Evolutionary conservation across 352 stramenopile species (phyloP), one percentile per base, ranked within the genome.

Genomic region (Phytophthora europaea): DNA sequence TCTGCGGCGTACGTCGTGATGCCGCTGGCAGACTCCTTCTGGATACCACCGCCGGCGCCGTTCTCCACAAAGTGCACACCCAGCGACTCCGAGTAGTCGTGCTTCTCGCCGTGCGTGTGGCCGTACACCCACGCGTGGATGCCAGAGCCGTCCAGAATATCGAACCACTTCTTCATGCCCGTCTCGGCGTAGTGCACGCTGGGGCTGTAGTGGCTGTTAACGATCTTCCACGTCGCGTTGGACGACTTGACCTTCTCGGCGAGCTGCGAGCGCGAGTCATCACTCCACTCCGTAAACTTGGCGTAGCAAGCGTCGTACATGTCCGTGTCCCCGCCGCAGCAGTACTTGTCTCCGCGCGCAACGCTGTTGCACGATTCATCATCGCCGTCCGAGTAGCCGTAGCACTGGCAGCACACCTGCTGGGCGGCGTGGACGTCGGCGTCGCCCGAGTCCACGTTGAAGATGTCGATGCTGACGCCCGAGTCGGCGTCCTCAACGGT

Each of bases 1-100:
- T 80, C 65, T n/a, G 67, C 60, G 0, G 82, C 87, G 43, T 87
- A 88, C 34, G 75, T 71, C 8, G 88, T 84, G 43, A 94, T 79
- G 58, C 83, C 84, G 61, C 86, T 90, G 22, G 86, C 80, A 40
- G 89, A 92, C 58, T 92, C 83, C 58, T 91, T 92, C 75, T 91
- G 72, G 57, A 94, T 94, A 56, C 88, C 88, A 15, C 88, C 87
- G 48, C 85, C 87, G n/a, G 85, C 88, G 9, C 86, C 88, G 50
- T 94, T 94, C 61, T 94, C 86, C 10, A 94, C 76, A 56, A 94
- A 94, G 65, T 94, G 88, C 6, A 88, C 85, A 26, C 78, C 79
- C 47, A 90, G 68, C 36, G 62, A 70, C 20, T 75, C 70, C n/a
- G 85, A 81, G 64, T 90, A 86, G 53, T 94, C 87, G 76, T 94